Evolutionary conservation across 257 asterid species (phyloP).

Genomic region (Lithospermum erythrorhizon): DNA sequence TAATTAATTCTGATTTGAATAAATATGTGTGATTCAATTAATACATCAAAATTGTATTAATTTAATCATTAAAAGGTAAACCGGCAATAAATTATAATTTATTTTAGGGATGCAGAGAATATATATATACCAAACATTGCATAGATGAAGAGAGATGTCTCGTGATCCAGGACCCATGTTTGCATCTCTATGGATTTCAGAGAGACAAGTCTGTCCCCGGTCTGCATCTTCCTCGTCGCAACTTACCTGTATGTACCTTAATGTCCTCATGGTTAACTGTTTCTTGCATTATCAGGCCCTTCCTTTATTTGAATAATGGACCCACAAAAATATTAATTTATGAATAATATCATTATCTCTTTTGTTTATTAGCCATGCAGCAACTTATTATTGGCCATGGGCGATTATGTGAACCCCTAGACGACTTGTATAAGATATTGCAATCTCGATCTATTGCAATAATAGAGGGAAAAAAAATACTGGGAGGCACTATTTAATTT

Average conservation of each 20-base stretch:
- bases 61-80: too few relatives aligned
- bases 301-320: neutral
- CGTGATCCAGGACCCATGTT: neutral
- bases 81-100: too few relatives aligned
- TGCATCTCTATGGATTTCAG: neutral
- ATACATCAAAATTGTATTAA: too few relatives aligned
- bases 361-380: neutral
- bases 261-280: neutral
- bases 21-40: too few relatives aligned
- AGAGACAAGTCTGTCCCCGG: neutral
- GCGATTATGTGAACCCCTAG: neutral
- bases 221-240: neutral
- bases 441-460: neutral
- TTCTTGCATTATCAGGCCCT: neutral
- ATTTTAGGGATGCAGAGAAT: too few relatives aligned
- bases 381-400: neutral
- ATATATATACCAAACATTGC: neutral
- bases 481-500: too few relatives aligned
- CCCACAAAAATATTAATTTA: neutral
- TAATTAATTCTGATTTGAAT: too few relatives aligned
- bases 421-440: neutral
- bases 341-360: too few relatives aligned
- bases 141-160: neutral
- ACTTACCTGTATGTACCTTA: neutral
- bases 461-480: too few relatives aligned